Evolutionary conservation across 345 rosid species (phyloP).

Genomic region (Eucalyptus globulus): DNA sequence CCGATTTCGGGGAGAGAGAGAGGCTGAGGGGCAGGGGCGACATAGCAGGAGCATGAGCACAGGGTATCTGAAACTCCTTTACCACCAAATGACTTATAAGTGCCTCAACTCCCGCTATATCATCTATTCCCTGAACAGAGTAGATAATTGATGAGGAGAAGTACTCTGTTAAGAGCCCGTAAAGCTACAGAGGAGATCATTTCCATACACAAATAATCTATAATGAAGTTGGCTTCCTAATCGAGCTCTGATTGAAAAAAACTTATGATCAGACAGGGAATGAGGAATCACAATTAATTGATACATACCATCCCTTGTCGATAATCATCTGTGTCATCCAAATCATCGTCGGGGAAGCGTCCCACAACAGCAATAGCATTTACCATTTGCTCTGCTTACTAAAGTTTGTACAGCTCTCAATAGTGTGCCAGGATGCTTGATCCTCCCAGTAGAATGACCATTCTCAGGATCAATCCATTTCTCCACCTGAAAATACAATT

Average conservation of each 20-base stretch:
- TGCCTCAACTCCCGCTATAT: conserved; percentile 66
- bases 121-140: conserved; percentile 35
- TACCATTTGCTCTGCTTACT: conserved; percentile 24
- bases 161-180: background rate
- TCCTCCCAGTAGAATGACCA: conserved; percentile 54
- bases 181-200: background rate
- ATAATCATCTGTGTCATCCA: conserved; percentile 29
- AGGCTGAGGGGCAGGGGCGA: conserved; percentile 23
- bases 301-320: conserved; percentile 38
- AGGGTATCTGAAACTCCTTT: conserved; percentile 53
- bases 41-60: conserved; percentile 67
- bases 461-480: conserved; percentile 46
- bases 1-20: conserved; percentile 46
- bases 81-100: conserved; percentile 55
- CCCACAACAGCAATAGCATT: conserved; percentile 49
- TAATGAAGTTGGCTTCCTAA: background rate
- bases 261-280: background rate
- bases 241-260: background rate
- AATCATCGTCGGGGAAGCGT: conserved; percentile 49
- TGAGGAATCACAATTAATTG: background rate
- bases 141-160: background rate
- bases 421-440: conserved; percentile 35
- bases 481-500: conserved; percentile 23
- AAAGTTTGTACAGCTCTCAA: conserved; percentile 34
- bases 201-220: background rate